Conservation (phyloP, 2,329 filamentous ascomycete species). For the Pseudocercospora vitis region DNA sequence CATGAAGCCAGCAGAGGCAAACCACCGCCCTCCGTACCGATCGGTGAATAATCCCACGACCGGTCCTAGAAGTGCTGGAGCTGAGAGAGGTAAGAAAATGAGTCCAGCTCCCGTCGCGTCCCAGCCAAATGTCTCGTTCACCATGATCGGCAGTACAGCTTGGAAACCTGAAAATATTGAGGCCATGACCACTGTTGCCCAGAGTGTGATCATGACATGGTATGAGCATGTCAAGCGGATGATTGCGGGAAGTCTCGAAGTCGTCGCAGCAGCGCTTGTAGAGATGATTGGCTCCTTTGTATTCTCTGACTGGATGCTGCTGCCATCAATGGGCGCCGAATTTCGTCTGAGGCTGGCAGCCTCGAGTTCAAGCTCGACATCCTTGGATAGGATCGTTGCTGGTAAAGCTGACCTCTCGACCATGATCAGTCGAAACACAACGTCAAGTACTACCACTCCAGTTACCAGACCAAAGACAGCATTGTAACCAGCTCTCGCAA, state of each 20-base stretch:
- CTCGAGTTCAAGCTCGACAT: background rate
- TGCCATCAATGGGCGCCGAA: background rate
- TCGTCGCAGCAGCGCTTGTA: background rate
- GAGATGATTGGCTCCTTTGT: background rate
- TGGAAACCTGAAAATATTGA: conserved; percentile 26
- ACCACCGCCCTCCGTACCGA: conserved; percentile 24
- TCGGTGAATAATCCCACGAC: conserved; percentile 26
- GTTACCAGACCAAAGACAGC: conserved; percentile 27
- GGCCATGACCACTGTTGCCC: conserved; percentile 26
- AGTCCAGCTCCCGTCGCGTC: conserved; percentile 23
- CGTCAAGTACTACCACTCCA: conserved; percentile 22
- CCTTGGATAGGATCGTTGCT: background rate
- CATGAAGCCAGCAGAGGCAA: conserved; percentile 22
- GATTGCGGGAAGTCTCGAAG: conserved; percentile 16
- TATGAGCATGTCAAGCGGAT: conserved; percentile 23
- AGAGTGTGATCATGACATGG: conserved; percentile 26
- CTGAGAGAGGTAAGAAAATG: conserved; percentile 29
- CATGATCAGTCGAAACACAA: conserved; percentile 27
- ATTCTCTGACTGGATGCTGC: background rate
- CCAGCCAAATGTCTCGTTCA: conserved; percentile 26
- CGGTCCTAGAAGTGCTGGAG: conserved; percentile 28
- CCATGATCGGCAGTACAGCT: conserved; percentile 25
- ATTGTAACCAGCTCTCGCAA: conserved; percentile 48
- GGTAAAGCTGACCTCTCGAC: conserved; percentile 11
- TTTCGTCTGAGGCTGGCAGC: background rate